Evolutionary conservation across 2,329 filamentous ascomycete genomes (phyloP).

Genomic region (Penicillium psychrosexuale): DNA sequence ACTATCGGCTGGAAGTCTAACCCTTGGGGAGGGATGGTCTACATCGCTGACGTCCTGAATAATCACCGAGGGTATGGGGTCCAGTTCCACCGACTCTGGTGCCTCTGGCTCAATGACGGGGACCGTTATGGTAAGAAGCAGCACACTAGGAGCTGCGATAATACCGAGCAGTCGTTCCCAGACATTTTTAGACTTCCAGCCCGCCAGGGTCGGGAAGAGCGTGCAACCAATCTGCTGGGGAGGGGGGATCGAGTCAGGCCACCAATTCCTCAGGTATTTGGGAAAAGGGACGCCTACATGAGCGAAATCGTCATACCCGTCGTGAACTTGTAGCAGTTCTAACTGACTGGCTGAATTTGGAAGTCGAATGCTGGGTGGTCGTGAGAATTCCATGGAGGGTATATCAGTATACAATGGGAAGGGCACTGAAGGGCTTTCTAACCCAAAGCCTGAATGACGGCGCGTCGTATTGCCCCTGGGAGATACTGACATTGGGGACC

Average conservation of each 20-base stretch:
- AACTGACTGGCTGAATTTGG: slow-evolving; percentile 41
- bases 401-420: slow-evolving; percentile 69
- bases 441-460: slow-evolving; percentile 7
- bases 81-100: slow-evolving; percentile 46
- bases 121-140: slow-evolving; percentile 82
- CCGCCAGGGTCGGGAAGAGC: slow-evolving; percentile 81
- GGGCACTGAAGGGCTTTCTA: slow-evolving; percentile 52
- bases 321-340: slow-evolving; percentile 28
- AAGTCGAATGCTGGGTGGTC: slow-evolving; percentile 56
- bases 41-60: slow-evolving; percentile 22
- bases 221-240: slow-evolving; percentile 69
- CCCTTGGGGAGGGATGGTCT: slow-evolving; percentile 22
- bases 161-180: slow-evolving; percentile 80
- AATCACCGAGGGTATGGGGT: slow-evolving; percentile 34
- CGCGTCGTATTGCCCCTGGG: slow-evolving; percentile 24
- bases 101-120: slow-evolving; percentile 77
- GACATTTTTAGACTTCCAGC: slow-evolving; percentile 77
- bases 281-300: slow-evolving; percentile 40
- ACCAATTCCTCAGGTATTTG: slow-evolving; percentile 61
- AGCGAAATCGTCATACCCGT: slow-evolving; percentile 32
- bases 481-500: slow-evolving; percentile 31
- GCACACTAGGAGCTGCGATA: slow-evolving; percentile 83
- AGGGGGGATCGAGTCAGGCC: slow-evolving; percentile 72
- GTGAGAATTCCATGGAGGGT: slow-evolving; percentile 44
- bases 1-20: slow-evolving; percentile 39